Base-by-base conservation (phyloP, 1,139 yeast species). In the Pichia cactophila region DNA sequence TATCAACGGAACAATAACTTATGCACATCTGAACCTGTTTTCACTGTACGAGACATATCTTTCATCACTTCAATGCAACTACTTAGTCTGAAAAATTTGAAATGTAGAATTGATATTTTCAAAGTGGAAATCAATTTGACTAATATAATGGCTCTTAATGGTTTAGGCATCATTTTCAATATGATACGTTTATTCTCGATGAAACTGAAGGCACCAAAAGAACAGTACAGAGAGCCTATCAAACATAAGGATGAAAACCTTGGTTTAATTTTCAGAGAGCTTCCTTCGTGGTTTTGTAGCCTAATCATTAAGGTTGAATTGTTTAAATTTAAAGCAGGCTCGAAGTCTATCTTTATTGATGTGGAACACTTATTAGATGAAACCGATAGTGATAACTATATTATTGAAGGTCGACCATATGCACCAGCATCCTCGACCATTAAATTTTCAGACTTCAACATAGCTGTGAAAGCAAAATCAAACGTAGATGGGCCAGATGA, bases 261-360 rank as follows among this genome's bases (percentile, higher is more conserved):
- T 3, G 16, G 39, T 1, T 55, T 58, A 23, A 20, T 75, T 1
- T 77, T 77, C 56, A 57, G 56, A 10, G 58, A 67, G 28, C 59
- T 80, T 26, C 86, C 86, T 0, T 50, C 57, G 1, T 78, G 81
- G 77, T 61, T 81, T 26, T 65, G 72, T 23, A 69, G 65, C 9
- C 49, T 71, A 10, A 66, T 67, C 31, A 28, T 79, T 4, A 61
- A 59, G 5, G 47, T 77, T 1, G 55, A 62, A 2, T 60, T 66
- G 4, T 58, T 74, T 4, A 60, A 61, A 4, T 44, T 80, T 0
- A 58, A 65, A 10, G 50, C 81, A 9, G 88, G 87, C 0, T 74
- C 86, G 0, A 70, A 86, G 46, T 82, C 88, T 0, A 74, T 82
- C 0, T 69, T 83, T 47, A 72, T 82, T 54, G 80, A 75, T 4